phyloP scores from a whole-genome alignment of 257 asterid genomes.

The Ajuga chamaepitys region DNA sequence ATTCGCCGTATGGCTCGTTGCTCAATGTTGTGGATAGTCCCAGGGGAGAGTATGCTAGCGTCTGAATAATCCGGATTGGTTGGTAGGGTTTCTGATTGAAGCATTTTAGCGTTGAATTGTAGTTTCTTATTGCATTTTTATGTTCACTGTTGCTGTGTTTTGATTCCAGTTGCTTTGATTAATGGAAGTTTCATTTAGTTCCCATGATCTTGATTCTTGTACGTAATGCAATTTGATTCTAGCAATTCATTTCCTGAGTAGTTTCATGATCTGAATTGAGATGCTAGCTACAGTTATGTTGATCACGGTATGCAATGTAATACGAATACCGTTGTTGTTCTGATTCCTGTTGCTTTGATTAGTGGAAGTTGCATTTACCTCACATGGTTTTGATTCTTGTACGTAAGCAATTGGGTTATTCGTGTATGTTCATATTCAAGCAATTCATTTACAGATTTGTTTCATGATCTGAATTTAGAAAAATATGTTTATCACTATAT shows the following conservation, averaged over 20 bases:
- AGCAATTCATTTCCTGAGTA: neutral
- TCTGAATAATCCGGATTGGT: conserved; percentile 31
- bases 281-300: neutral
- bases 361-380: too few relatives aligned
- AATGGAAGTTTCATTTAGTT: conserved; percentile 7
- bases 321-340: too few relatives aligned
- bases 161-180: conserved; percentile 11
- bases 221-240: neutral
- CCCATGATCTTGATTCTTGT: neutral
- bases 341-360: too few relatives aligned
- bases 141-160: conserved; percentile 8
- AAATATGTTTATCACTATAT: too few relatives aligned
- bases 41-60: conserved; percentile 62
- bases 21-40: conserved; percentile 71
- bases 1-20: conserved; percentile 81
- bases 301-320: neutral
- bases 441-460: too few relatives aligned
- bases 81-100: conserved; percentile 11
- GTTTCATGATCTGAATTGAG: neutral
- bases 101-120: conserved; percentile 12
- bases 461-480: too few relatives aligned
- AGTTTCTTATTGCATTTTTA: neutral
- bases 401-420: too few relatives aligned
- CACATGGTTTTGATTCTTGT: too few relatives aligned
- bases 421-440: too few relatives aligned